A percentile compares a stretch with the other conserved stretches of the same genome.
phyloP scores from a whole-genome alignment of 495 filamentous ascomycete species.

The Pseudotulostoma volvatum region DNA sequence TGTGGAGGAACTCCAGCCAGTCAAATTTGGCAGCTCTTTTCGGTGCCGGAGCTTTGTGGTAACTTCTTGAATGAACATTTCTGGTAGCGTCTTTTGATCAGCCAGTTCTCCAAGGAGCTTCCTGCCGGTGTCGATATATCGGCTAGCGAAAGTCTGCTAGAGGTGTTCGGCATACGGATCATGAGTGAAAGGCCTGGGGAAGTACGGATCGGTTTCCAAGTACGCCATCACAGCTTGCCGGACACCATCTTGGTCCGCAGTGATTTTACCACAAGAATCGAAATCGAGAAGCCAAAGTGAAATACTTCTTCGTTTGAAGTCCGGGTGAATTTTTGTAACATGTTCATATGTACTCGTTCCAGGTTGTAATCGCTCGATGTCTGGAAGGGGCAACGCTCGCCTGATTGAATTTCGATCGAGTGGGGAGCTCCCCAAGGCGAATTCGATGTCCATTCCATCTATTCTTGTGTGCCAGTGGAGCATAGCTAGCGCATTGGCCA shows the following conservation, averaged over 20 bases:
- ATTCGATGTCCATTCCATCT: not conserved
- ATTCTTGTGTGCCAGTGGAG: not conserved
- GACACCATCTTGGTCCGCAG: slow-evolving; percentile 7
- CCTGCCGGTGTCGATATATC: not conserved
- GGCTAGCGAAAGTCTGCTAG: not conserved
- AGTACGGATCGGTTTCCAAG: slow-evolving; percentile 12
- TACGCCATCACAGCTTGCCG: slow-evolving; percentile 8
- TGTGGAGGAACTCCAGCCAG: no score
- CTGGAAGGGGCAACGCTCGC: not conserved
- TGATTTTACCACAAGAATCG: slow-evolving; percentile 8
- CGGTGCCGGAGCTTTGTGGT: no score
- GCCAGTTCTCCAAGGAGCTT: not conserved
- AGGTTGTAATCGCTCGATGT: not conserved
- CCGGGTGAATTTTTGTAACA: not conserved
- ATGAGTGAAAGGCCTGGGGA: slow-evolving; percentile 6
- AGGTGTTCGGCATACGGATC: not conserved
- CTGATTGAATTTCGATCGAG: not conserved
- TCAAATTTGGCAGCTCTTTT: no score
- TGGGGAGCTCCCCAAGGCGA: not conserved
- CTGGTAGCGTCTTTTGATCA: not conserved
- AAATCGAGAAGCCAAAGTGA: not conserved
- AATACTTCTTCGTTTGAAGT: not conserved
- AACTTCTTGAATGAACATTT: no score
- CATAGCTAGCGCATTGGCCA: not conserved
- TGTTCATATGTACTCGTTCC: not conserved